Percentiles rank a stretch among this genome's conserved stretches.
Evolutionary conservation across 2,329 filamentous ascomycete species (phyloP).

Genomic region (Calonectria honghensis): DNA sequence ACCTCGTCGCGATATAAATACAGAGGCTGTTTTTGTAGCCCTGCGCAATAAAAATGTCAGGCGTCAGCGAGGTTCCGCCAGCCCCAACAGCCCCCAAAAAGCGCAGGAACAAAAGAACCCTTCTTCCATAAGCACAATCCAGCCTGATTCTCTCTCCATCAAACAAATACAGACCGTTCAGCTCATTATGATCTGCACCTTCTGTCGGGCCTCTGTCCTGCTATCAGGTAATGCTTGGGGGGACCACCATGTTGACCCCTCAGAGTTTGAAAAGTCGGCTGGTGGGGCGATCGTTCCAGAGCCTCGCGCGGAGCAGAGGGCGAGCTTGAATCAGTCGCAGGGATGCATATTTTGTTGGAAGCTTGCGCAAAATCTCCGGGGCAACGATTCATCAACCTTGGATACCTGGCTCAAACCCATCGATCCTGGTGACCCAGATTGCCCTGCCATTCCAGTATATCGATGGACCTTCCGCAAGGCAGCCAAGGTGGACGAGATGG

Average conservation of each 20-base stretch:
- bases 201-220: not conserved
- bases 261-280: not conserved
- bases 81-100: not conserved
- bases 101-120: not conserved
- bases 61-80: not conserved
- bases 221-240: not conserved
- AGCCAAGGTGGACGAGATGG: slow-evolving; percentile 9
- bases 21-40: not conserved
- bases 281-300: too few species aligned
- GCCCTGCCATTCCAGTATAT: not conserved
- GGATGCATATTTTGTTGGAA: slow-evolving; percentile 3
- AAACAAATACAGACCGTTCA: not conserved
- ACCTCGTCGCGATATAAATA: too few species aligned
- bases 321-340: too few species aligned
- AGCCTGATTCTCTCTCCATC: not conserved
- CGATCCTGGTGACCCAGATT: not conserved
- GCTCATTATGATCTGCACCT: not conserved
- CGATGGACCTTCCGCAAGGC: slow-evolving; percentile 1
- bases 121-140: not conserved
- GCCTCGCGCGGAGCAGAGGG: accelerated
- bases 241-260: not conserved
- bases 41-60: not conserved
- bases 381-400: not conserved
- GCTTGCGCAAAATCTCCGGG: not conserved
- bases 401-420: not conserved